phyloP scores from a whole-genome alignment of 2,329 filamentous ascomycete species.

The Sclerotinia sclerotiorum region DNA sequence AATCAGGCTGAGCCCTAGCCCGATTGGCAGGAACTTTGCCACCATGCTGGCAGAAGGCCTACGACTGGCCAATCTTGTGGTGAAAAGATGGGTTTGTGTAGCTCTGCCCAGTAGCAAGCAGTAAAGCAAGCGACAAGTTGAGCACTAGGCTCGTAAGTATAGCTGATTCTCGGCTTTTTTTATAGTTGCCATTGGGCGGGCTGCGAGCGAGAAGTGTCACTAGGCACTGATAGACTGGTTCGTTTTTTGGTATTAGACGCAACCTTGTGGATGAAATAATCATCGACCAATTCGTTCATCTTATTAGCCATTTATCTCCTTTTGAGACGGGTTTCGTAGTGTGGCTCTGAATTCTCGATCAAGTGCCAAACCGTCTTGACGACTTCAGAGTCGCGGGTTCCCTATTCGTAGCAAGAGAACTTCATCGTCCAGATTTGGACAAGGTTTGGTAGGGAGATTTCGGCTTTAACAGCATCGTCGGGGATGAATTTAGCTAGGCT shows the following conservation, averaged over 20 bases:
- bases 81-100: no score
- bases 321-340: neutral
- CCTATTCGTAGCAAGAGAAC: neutral
- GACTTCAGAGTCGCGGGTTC: neutral
- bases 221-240: no score
- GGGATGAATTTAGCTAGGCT: neutral
- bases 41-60: no score
- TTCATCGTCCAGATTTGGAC: neutral
- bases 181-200: neutral
- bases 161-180: neutral
- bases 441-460: neutral
- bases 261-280: neutral
- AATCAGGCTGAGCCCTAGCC: neutral
- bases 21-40: no score
- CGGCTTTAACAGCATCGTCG: neutral
- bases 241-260: neutral
- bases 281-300: neutral
- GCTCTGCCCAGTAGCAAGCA: no score
- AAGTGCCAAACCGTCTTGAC: neutral
- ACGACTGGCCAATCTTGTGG: no score
- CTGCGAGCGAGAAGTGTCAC: neutral
- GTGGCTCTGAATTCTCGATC: no score
- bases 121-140: no score
- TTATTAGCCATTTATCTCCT: neutral
- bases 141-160: no score